Evolutionary conservation across 495 filamentous ascomycete species (phyloP), one percentile per base, ranked within the genome.

Genomic region (Lepidopterella palustris): DNA sequence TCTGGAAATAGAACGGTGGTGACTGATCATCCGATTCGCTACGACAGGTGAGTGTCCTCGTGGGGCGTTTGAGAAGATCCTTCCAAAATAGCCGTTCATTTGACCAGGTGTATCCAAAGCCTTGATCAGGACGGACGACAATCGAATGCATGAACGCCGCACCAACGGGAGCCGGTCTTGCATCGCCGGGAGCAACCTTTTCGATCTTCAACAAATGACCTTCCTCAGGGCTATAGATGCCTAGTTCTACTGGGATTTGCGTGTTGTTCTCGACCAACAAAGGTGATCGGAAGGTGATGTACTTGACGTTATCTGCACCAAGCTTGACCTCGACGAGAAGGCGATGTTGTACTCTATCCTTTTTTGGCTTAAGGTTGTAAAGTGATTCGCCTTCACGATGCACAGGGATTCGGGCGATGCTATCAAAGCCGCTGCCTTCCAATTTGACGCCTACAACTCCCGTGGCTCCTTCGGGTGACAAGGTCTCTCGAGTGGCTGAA

Each of bases 191-290:
- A 9, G 91, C 80, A 57, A 98, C 89, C 77, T 97, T 97, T 74
- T 98, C 95, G 61, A 98, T 96, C 75, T 97, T 98, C 59, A 97
- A 79, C 47, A 98, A 80, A 70, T 96, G 85, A 5, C 92, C 92
- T 49, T 95, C 88, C 61, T 89, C 82, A 5, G 87, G 84, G 70
- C 90, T 93, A 69, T 88, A 95, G 5, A 98, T 83, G n/a, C 95
- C 93, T 24, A 98, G 65, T 73, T 98, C 95, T 1, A 97, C 84
- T 0, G 95, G 92, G 57, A 98, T 96, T 71, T 97, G 90, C 2
- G 93, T 97, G 67, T 91, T 87, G 75, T 98, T 98, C 72, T 97
- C 93, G n/a, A 98, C 83, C 13, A 96, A 74, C n/a, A 98, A 78
- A 5, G 93, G 93, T 13, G 93, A 97, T 39, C 92, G 84, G 70